phyloP scores from a whole-genome alignment of 2,329 filamentous ascomycete species.

The Teratosphaeriaceae sp. region DNA sequence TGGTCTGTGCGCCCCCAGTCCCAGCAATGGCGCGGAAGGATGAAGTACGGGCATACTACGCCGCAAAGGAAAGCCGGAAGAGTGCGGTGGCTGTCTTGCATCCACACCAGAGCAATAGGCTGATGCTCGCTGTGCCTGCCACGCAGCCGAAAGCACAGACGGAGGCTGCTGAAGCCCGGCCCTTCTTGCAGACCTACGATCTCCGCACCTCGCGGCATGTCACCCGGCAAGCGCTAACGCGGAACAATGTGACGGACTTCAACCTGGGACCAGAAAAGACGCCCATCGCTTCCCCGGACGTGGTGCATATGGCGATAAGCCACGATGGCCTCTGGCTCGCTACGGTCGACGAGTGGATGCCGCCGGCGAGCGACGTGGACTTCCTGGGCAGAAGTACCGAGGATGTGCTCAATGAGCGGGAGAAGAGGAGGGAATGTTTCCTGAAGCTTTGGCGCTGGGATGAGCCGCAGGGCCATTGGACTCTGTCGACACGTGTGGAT shows the following conservation, averaged over 20 bases:
- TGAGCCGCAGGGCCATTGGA: conserved; percentile 51
- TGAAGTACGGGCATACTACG: conserved; percentile 7
- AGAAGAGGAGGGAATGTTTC: conserved; percentile 59
- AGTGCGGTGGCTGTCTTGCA: conserved; percentile 33
- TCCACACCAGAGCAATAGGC: conserved; percentile 33
- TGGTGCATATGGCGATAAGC: conserved; percentile 69
- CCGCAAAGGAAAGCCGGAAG: conserved; percentile 8
- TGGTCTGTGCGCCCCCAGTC: conserved; percentile 12
- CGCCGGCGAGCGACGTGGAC: conserved; percentile 61
- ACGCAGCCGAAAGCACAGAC: conserved; percentile 37
- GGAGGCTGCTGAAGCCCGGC: conserved; percentile 35
- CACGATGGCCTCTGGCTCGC: conserved; percentile 82
- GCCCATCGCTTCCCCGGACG: conserved; percentile 67
- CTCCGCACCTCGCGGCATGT: conserved; percentile 70
- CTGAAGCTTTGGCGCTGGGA: conserved; percentile 85
- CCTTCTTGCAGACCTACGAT: conserved; percentile 79
- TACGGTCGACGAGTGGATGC: conserved; percentile 86
- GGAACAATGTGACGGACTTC: conserved; percentile 78
- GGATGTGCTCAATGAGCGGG: conserved; percentile 36
- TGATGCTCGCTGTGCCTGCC: conserved; percentile 46
- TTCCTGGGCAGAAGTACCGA: conserved; percentile 38
- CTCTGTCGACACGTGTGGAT: conserved; percentile 76
- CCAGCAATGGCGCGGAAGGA: neutral
- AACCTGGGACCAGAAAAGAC: conserved; percentile 67
- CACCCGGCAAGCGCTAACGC: conserved; percentile 78